A percentile compares a stretch with the other conserved stretches of the same genome.
Evolutionary conservation across 2,329 filamentous ascomycete genomes (phyloP).

Genomic region (Bipolaris sorokiniana): DNA sequence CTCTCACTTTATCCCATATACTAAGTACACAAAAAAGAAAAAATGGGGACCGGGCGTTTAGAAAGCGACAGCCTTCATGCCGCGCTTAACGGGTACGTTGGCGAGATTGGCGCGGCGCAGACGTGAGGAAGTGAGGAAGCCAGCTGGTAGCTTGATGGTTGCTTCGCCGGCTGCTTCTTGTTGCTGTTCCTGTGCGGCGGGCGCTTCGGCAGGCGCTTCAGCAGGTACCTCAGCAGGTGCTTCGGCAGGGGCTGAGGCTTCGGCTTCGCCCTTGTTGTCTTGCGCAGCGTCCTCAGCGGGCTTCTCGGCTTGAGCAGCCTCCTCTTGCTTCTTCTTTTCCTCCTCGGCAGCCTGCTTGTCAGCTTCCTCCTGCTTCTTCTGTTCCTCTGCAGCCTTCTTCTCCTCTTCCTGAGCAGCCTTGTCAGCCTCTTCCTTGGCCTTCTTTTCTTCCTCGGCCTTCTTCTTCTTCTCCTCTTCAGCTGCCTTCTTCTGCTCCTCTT

Average conservation of each 20-base stretch:
- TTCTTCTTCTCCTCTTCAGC: constrained; percentile 5
- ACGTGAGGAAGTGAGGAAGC: constrained; percentile 13
- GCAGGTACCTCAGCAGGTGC: neutral
- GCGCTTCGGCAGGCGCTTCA: neutral
- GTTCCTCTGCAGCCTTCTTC: constrained; percentile 2
- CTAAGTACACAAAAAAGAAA: neutral
- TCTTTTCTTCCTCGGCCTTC: constrained; percentile 7
- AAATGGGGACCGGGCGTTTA: neutral
- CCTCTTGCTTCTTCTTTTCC: neutral
- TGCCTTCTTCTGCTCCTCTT: neutral
- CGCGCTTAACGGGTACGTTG: constrained; percentile 6
- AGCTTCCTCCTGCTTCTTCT: constrained; percentile 1
- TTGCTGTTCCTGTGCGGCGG: neutral
- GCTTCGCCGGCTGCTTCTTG: constrained; percentile 4
- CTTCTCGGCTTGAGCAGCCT: neutral
- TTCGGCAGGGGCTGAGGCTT: neutral
- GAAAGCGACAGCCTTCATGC: constrained; percentile 9
- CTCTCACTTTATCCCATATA: no score
- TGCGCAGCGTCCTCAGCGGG: neutral
- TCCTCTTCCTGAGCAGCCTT: neutral
- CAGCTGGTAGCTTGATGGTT: constrained; percentile 12
- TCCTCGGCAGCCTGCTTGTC: constrained; percentile 4
- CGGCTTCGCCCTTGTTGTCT: neutral
- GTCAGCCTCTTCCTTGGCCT: constrained; percentile 4
- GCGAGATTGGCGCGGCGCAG: neutral